Conservation (phyloP, 106 monocot genomes). For the Dioscorea dumetorum region DNA sequence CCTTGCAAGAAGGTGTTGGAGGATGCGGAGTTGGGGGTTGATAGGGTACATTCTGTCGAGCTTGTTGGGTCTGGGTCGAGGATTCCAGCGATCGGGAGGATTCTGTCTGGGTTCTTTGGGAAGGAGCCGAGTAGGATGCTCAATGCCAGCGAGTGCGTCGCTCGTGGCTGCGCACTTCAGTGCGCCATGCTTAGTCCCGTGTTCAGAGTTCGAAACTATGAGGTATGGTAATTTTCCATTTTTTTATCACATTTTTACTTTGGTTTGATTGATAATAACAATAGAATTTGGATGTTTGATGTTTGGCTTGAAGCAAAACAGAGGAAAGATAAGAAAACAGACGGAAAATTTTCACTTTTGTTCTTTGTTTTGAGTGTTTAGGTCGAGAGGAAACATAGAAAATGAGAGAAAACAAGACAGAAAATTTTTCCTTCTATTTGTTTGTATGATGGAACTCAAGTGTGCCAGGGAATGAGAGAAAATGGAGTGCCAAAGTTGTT, state of each 20-base stretch:
- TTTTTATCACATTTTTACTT: too few species aligned
- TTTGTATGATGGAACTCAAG: too few species aligned
- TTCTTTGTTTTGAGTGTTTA: neutral
- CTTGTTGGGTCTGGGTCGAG: slow-evolving; percentile 89
- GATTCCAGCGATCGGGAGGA: slow-evolving; percentile 55
- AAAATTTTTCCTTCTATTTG: neutral
- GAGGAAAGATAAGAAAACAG: neutral
- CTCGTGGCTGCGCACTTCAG: slow-evolving; percentile 75
- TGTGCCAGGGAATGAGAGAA: too few species aligned
- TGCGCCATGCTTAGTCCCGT: slow-evolving; percentile 73
- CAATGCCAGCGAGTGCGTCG: slow-evolving; percentile 82
- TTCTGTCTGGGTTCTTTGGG: slow-evolving; percentile 49
- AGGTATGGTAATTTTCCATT: slow-evolving; percentile 28
- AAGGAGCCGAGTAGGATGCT: slow-evolving; percentile 53
- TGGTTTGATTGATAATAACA: neutral
- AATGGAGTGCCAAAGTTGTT: neutral
- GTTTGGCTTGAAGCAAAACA: neutral
- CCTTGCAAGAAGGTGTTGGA: slow-evolving; percentile 56
- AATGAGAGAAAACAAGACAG: neutral
- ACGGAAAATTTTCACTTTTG: neutral
- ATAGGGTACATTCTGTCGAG: slow-evolving; percentile 65
- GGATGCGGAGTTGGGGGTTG: slow-evolving; percentile 32
- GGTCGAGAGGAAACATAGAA: neutral
- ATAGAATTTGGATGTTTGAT: neutral
- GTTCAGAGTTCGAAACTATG: slow-evolving; percentile 72